Evolutionary conservation across 108 stramenopile genomes (phyloP), one percentile per base, ranked within the genome.

Genomic region (Pseudonitzschia delicatissima): DNA sequence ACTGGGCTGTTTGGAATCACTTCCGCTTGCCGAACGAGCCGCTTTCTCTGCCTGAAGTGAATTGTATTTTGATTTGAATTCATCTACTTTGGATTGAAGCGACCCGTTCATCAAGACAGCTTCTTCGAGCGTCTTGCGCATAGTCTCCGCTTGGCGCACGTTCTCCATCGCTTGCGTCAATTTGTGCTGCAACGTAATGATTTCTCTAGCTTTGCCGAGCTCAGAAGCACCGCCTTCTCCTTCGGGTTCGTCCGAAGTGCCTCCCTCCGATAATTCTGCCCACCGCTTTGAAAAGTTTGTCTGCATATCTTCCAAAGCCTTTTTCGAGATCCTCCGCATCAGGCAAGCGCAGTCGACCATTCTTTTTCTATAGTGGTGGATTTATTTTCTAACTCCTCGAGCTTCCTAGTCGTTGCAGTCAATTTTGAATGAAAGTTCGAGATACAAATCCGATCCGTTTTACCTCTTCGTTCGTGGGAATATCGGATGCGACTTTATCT

Each of bases 111-210:
- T 79, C 52, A 61, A 62, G 35, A 84, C 71, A 12, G 87, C 79
- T 64, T 95, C 91, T 23, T 70, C 64, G 62, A 95, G 57, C n/a
- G 85, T 75, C 34, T 74, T 50, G 23, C 83, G 70, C 28, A 83
- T 68, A 5, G 72, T 60, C 50, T 91, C 88, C 47, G 84, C 80
- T 34, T 88, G 84, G 23, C 87, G 80, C 8, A 91, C 94, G 52
- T 90, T 83, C 45, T 92, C 94, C 21, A 91, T 50, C 20, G 89
- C 87, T 64, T 95, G 94, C 9, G 72, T 82, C 64, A 95, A 57
- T 55, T 92, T 95, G 66, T 84, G 90, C 66, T 89, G 84, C 36
- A 95, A 71, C 37, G 79, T 86, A 34, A 76, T 77, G 67, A 85
- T 82, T 58, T 74, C 77, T 81, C 87, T 76, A 23, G 83, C 81